These are phyloP conservation scores for Kandelia obovata DNA, from an alignment of 345 rosid genomes.

Conservation along the genomic window DNA sequence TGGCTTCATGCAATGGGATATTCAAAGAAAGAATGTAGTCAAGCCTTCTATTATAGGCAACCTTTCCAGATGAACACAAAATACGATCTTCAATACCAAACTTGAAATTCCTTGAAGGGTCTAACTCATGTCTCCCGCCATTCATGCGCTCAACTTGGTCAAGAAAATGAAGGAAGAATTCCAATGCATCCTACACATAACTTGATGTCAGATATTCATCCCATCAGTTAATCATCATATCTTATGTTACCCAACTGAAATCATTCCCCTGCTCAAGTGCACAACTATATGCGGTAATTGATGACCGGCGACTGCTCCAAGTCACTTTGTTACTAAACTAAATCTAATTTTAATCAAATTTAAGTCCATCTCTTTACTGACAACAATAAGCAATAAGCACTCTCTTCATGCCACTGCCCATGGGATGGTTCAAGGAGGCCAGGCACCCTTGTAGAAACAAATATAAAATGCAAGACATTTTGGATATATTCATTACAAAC, in stretches of 20 bases:
- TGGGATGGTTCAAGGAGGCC: background rate
- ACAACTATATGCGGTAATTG: too few relatives aligned
- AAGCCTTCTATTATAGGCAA: slow-evolving; percentile 77
- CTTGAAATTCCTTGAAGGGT: slow-evolving; percentile 88
- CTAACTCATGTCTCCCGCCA: slow-evolving; percentile 53
- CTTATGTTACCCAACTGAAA: background rate
- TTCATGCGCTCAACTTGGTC: slow-evolving; percentile 87
- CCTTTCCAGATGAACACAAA: slow-evolving; percentile 88
- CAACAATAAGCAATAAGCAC: background rate
- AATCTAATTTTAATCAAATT: too few relatives aligned
- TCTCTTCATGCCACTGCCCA: background rate
- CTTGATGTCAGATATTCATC: slow-evolving; percentile 2
- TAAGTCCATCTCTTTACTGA: background rate
- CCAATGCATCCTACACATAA: slow-evolving; percentile 84
- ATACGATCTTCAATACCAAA: slow-evolving; percentile 97
- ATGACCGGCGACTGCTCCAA: too few relatives aligned
- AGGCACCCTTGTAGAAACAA: too few relatives aligned
- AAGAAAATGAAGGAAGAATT: slow-evolving; percentile 85
- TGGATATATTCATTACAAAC: too few relatives aligned
- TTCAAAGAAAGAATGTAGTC: slow-evolving; percentile 90
- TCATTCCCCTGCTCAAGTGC: too few relatives aligned
- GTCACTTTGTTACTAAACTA: too few relatives aligned
- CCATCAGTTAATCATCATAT: background rate
- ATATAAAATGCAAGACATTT: too few relatives aligned
- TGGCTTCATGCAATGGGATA: slow-evolving; percentile 87